Percentiles rank a stretch among this genome's conserved stretches.
These are phyloP conservation scores for Pythium sukuiense DNA, from an alignment of 352 stramenopile species.

Conservation along the genomic window DNA sequence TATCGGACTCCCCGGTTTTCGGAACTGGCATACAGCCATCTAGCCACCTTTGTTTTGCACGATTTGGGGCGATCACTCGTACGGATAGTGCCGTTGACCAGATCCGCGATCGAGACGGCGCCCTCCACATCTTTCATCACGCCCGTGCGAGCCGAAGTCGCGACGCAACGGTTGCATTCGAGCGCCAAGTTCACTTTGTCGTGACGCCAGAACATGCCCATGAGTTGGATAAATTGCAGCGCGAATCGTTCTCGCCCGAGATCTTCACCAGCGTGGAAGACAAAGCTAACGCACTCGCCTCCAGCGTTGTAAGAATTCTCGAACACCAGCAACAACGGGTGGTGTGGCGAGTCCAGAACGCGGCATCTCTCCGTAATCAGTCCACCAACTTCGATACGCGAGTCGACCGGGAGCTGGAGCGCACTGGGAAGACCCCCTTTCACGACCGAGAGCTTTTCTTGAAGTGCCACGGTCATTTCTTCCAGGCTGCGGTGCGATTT, in stretches of 20 bases:
- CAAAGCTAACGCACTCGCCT: neutral
- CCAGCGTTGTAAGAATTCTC: neutral
- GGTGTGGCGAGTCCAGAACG: too few relatives aligned
- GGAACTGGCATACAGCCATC: too few relatives aligned
- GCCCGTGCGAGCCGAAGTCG: neutral
- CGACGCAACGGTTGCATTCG: neutral
- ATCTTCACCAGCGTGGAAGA: neutral
- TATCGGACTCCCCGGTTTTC: too few relatives aligned
- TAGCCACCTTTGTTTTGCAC: too few relatives aligned
- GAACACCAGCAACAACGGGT: neutral
- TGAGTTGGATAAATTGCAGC: neutral
- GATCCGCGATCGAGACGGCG: neutral
- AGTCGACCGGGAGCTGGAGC: too few relatives aligned
- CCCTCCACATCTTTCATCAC: neutral
- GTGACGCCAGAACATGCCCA: neutral
- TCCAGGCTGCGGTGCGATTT: too few relatives aligned
- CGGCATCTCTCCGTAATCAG: too few relatives aligned
- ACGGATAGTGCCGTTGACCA: neutral
- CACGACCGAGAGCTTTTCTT: too few relatives aligned
- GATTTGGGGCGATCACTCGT: too few relatives aligned
- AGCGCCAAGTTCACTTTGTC: neutral
- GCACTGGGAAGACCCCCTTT: too few relatives aligned
- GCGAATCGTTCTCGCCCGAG: neutral
- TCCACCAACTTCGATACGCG: too few relatives aligned
- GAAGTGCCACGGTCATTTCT: too few relatives aligned